Base-by-base conservation (phyloP, 768 basidiomycete genomes). In the Mycena sanguinolenta region DNA sequence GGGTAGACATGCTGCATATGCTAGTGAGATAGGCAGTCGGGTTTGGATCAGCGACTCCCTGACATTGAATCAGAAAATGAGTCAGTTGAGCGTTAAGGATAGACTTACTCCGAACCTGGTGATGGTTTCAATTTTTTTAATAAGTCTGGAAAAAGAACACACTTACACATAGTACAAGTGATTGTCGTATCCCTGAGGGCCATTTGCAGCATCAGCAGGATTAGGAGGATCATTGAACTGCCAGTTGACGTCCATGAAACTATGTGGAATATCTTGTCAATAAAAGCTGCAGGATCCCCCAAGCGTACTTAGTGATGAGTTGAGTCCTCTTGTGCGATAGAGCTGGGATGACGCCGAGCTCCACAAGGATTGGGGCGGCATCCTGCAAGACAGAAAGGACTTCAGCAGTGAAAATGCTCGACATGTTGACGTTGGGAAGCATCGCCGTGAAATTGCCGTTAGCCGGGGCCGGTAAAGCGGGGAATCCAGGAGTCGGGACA, bases 241-340 rank as follows among this genome's bases (percentile, higher is more conserved):
- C 94, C 94, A 95, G 68, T 88, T 89, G 55, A 92, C 75, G 72
- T 95, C 92, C 92, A 94, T 94, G 77, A 94, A 94, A 73, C 93
- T 95, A 65, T 60, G 42, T 23, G 55, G 19, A 32, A 14, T 49
- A 7, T 28, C 57, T 16, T 36, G 23, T 38, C 16, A 14, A 13
- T 27, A 10, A 34, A 3, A 23, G 21, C 8, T 4, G 32, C 32
- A 34, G 32, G 2, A 61, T 17, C 34, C 17, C n/a, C 27, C 21
- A 52, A 14, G 14, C 38, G 55, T 71, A 86, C 86, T 78, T 85
- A 7, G 86, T 84, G 16, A 80, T 60, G 57, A 60, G 67, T 10
- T 58, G 66, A 54, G 71, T 73, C 46, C 25, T 69, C 50, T 64
- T 39, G 42, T 44, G 73, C 23, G 34, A 55, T 23, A 73, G 34